Base-by-base conservation (phyloP, 768 basidiomycete species). In the Macrolepiota albuminosa region DNA sequence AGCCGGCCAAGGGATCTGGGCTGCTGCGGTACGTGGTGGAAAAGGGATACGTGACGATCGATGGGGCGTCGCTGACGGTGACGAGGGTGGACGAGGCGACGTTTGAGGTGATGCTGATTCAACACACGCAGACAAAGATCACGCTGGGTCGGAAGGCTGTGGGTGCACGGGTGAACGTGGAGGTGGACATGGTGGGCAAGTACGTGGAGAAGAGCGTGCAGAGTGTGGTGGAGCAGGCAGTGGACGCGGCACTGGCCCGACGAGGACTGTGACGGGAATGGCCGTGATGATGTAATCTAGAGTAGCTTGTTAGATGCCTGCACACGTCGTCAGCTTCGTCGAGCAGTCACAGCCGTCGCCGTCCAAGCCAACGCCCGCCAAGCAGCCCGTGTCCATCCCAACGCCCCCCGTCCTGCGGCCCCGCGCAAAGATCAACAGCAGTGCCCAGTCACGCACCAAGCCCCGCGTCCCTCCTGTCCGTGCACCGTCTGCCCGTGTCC, bases 171-270 rank as follows among this genome's bases (percentile, higher is more conserved):
- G 95, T 98, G 54, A 99, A 99, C 69, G 83, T 99, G 60, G 97
- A 99, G 76, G 94, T 89, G 47, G 94, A 97, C 70, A 93, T 94
- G 85, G 86, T 95, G 21, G 94, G 91, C 16, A 96, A 96, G 73
- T 94, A 92, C 63, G 91, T 95, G 4, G 83, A 84, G 68, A 94
- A 94, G 78, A 88, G 91, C 57, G 90, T 95, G 2, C 69, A 81
- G 7, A 85, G 84, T 16, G 55, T 84, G 68, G 78, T 91, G 37
- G 83, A 84, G 69, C 83, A 76, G 63, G 73, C 83, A 4, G 87
- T 89, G 8, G 78, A 83, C 63, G 78, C 81, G 24, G 76, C 82
- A 6, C 67, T 89, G 61, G 73, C 64, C 31, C 78, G 77, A 69
- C 78, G 82, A 60, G 73, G 64, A 24, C 78, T 77, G 69, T 78